Percentiles rank a stretch among this genome's conserved stretches.
Evolutionary conservation across 768 basidiomycete genomes (phyloP).

Genomic region (Rhizopogon rudus): DNA sequence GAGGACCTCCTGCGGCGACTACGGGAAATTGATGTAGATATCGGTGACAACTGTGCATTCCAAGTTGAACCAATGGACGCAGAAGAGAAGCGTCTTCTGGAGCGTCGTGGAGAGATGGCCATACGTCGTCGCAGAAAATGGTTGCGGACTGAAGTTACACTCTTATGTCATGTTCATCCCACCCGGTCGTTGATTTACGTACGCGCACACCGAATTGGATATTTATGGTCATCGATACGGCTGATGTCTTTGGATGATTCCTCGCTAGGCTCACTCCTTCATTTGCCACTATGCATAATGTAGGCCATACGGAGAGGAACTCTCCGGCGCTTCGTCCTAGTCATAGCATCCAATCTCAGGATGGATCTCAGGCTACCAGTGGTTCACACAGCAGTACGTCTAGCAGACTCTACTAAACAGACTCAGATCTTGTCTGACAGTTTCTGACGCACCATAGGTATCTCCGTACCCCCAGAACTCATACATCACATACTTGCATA

Average conservation of each 20-base stretch:
- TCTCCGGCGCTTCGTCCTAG: no score
- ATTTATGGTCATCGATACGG: no score
- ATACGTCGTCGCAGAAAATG: conserved; percentile 6
- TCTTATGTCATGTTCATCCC: neutral
- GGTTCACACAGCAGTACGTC: neutral
- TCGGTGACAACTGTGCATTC: conserved; percentile 12
- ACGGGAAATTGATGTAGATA: conserved; percentile 9
- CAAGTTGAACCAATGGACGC: conserved; percentile 21
- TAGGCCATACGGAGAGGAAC: no score
- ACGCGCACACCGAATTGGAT: no score
- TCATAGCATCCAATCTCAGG: neutral
- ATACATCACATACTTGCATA: conserved; percentile 6
- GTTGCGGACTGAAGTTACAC: neutral
- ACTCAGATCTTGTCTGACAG: neutral
- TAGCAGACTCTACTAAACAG: neutral
- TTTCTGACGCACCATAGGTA: neutral
- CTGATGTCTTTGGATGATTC: no score
- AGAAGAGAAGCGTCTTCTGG: conserved; percentile 28
- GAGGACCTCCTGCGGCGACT: conserved; percentile 11
- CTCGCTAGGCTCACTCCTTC: neutral
- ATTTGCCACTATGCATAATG: neutral
- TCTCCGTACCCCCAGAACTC: conserved; percentile 6
- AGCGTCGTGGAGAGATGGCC: conserved; percentile 29
- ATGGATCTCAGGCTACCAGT: neutral
- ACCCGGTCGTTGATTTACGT: neutral